Conservation (phyloP, 352 stramenopile genomes). For the Elongisporangium prolatum region DNA sequence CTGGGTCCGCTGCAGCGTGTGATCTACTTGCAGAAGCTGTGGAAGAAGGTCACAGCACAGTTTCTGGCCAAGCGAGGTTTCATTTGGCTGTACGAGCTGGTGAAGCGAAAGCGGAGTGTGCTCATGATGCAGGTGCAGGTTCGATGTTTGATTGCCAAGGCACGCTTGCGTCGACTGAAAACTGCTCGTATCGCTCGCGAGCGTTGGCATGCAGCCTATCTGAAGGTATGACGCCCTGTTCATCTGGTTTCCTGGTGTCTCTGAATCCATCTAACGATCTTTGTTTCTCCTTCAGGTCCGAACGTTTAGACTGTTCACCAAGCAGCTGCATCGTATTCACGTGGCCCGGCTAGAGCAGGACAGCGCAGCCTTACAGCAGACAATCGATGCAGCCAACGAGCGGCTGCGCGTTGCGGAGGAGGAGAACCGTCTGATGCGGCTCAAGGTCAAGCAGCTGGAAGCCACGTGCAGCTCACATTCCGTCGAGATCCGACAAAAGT, state of each 20-base stretch:
- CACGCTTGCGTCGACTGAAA: slow-evolving; percentile 57
- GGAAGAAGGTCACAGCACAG: slow-evolving; percentile 73
- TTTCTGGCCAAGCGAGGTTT: slow-evolving; percentile 76
- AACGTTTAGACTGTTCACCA: slow-evolving; percentile 48
- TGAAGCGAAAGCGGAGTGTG: slow-evolving; percentile 57
- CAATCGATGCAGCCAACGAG: slow-evolving; percentile 32
- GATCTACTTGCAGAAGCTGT: slow-evolving; percentile 84
- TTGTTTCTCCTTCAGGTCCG: slow-evolving; percentile 15
- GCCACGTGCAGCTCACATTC: slow-evolving; percentile 46
- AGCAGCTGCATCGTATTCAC: slow-evolving; percentile 63
- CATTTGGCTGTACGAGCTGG: slow-evolving; percentile 67
- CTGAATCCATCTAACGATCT: not conserved
- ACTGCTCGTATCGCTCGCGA: slow-evolving; percentile 57
- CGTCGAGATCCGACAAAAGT: slow-evolving; percentile 51
- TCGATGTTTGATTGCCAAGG: slow-evolving; percentile 60
- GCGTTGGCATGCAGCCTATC: slow-evolving; percentile 57
- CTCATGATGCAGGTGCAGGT: slow-evolving; percentile 65
- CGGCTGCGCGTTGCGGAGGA: slow-evolving; percentile 34
- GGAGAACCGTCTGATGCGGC: slow-evolving; percentile 36
- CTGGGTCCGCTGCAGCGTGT: slow-evolving; percentile 72
- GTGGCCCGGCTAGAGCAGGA: slow-evolving; percentile 67
- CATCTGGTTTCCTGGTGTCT: not conserved
- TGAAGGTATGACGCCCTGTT: slow-evolving; percentile 44
- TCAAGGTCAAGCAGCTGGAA: slow-evolving; percentile 55
- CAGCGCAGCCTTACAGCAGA: slow-evolving; percentile 39